Percentiles rank a stretch among this genome's conserved stretches.
Evolutionary conservation across 352 stramenopile genomes (phyloP).

Genomic region (Hyaloperonospora brassicae): DNA sequence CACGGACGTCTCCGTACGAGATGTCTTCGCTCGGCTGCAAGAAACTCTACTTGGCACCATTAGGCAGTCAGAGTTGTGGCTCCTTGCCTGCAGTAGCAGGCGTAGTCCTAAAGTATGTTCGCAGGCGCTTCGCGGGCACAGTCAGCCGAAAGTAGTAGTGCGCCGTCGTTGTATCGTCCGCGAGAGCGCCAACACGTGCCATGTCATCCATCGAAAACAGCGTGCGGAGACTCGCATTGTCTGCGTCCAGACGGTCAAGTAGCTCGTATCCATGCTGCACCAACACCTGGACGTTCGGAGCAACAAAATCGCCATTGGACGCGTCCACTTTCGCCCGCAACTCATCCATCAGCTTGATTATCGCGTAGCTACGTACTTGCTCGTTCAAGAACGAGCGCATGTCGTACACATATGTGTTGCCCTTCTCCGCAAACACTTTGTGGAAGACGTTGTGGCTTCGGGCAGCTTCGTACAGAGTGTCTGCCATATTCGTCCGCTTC

Average conservation of each 20-base stretch:
- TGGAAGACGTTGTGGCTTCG: constrained; percentile 44
- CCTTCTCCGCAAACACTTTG: constrained; percentile 42
- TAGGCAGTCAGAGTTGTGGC: constrained; percentile 19
- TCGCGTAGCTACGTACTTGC: constrained; percentile 53
- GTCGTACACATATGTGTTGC: constrained; percentile 49
- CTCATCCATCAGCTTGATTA: constrained; percentile 49
- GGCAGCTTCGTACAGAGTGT: constrained; percentile 54
- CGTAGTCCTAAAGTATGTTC: constrained; percentile 54
- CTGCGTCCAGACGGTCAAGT: constrained; percentile 67
- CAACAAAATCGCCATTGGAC: constrained; percentile 24
- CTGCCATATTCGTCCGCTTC: constrained; percentile 50
- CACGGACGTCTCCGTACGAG: too few relatives aligned
- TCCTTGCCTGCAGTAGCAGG: constrained; percentile 28
- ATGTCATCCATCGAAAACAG: constrained; percentile 85
- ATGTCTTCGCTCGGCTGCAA: too few relatives aligned
- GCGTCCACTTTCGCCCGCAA: constrained; percentile 42
- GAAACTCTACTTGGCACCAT: too few relatives aligned
- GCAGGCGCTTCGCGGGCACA: constrained; percentile 35
- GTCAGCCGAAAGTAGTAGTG: constrained; percentile 60
- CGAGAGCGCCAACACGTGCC: constrained; percentile 35
- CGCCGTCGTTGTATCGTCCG: constrained; percentile 17
- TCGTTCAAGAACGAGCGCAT: constrained; percentile 48
- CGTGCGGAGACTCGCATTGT: constrained; percentile 51
- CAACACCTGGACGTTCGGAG: constrained; percentile 63
- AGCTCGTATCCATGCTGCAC: constrained; percentile 69